A percentile compares a stretch with the other conserved stretches of the same genome.
phyloP scores from a whole-genome alignment of 1,284 basidiomycete species.

The Sphaerobolus stellatus region DNA sequence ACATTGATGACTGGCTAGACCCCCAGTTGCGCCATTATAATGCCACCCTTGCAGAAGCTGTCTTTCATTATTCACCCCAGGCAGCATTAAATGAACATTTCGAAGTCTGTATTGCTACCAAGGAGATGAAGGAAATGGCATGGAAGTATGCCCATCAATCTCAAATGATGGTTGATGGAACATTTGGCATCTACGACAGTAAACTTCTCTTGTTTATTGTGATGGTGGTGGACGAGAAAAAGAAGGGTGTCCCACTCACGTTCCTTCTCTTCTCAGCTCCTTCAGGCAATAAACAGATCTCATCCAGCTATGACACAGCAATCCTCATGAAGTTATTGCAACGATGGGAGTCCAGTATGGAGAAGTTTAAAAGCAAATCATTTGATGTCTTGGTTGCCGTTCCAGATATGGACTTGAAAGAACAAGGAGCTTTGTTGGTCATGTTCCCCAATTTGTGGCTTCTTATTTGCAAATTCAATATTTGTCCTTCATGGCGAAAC shows the following conservation, averaged over 20 bases:
- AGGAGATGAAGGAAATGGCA: slow-evolving; percentile 34
- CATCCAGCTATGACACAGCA: slow-evolving; percentile 33
- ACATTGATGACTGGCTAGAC: slow-evolving; percentile 25
- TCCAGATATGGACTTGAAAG: slow-evolving; percentile 38
- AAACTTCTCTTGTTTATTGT: slow-evolving; percentile 37
- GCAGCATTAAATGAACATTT: slow-evolving; percentile 21
- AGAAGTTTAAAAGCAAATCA: not conserved
- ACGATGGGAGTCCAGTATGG: slow-evolving; percentile 23
- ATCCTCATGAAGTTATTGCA: slow-evolving; percentile 31
- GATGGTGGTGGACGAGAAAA: slow-evolving; percentile 31
- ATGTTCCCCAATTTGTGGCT: slow-evolving; percentile 32
- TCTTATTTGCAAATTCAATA: slow-evolving; percentile 40
- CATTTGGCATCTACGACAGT: slow-evolving; percentile 35
- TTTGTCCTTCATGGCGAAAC: slow-evolving; percentile 40
- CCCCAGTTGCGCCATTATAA: slow-evolving; percentile 20
- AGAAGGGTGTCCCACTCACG: slow-evolving; percentile 32
- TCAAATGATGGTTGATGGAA: slow-evolving; percentile 39
- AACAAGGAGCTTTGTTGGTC: slow-evolving; percentile 30
- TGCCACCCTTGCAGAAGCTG: slow-evolving; percentile 20
- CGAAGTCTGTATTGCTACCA: slow-evolving; percentile 29
- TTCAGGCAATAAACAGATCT: slow-evolving; percentile 28
- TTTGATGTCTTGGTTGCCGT: slow-evolving; percentile 32
- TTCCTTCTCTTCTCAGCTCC: slow-evolving; percentile 41
- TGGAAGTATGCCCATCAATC: slow-evolving; percentile 32
- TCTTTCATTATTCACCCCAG: slow-evolving; percentile 28